Percentiles rank a stretch among this genome's conserved stretches.
Conservation (phyloP, 495 filamentous ascomycete species). For the Penicillium riverlandense region DNA sequence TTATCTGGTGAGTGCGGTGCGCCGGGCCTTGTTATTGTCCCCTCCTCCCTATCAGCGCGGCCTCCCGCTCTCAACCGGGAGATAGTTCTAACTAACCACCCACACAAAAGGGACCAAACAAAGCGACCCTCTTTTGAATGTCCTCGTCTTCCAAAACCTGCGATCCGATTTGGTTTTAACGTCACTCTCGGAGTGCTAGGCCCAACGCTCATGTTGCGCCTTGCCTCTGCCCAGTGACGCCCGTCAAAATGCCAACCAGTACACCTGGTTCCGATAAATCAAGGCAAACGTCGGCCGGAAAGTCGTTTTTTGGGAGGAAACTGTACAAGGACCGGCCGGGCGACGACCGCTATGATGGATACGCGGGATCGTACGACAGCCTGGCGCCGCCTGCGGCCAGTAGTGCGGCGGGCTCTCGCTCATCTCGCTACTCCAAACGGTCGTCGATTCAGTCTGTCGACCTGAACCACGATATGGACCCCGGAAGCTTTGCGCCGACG, state of each 20-base stretch:
- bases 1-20: constrained; percentile 9
- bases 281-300: constrained; percentile 74
- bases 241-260: constrained; percentile 44
- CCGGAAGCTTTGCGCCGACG: constrained; percentile 56
- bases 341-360: constrained; percentile 49
- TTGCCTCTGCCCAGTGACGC: constrained; percentile 28
- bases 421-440: constrained; percentile 73
- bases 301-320: constrained; percentile 80
- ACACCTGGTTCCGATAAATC: constrained; percentile 65
- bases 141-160: constrained; percentile 6
- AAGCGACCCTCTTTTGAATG: constrained; percentile 9
- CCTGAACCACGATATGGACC: constrained; percentile 36
- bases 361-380: constrained; percentile 42
- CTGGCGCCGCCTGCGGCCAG: constrained; percentile 37
- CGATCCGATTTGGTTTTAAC: too few relatives aligned
- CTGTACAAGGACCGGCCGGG: constrained; percentile 64
- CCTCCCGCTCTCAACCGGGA: constrained; percentile 8
- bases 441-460: constrained; percentile 73
- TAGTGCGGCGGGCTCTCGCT: constrained; percentile 59
- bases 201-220: constrained; percentile 31
- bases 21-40: not conserved
- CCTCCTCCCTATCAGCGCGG: constrained; percentile 3
- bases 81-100: constrained; percentile 10
- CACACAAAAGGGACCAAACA: too few relatives aligned
- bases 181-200: not conserved